Evolutionary conservation across 2,329 filamentous ascomycete species (phyloP), one percentile per base, ranked within the genome.

Genomic region (Ophiostoma angusticollis): DNA sequence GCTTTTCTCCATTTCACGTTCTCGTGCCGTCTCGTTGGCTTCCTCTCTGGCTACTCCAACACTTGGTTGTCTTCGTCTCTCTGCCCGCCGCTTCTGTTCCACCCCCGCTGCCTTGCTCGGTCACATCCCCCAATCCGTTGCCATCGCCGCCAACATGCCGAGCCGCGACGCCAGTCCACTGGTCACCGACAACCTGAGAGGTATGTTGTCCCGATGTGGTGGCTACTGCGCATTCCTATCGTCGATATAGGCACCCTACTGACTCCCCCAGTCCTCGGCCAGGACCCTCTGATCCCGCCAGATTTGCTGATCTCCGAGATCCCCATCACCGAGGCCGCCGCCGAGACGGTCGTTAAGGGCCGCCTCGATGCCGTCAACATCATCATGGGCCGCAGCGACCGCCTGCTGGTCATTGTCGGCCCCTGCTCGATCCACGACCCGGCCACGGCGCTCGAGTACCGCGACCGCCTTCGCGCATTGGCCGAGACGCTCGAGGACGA

Each of bases 361-460:
- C 75, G 81, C 50, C 72, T 69, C 51, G 73, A 78, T 53, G 73
- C 70, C 41, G 74, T 81, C 49, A 71, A 78, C 49, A 82, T 93
- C 56, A 79, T 93, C 58, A 79, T 84, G 58, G 78, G 80, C 54
- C 69, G 74, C 48, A 79, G 77, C 60, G 85, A 94, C 66, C 83
- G 87, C 45, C 81, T 98, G 24, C 75, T 98, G 46, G 91, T 96
- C 53, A 78, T 98, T 55, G 82, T 93, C 55, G 91, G 91, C 2
- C 91, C 91, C 38, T 98, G 91, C 70, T 95, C 87, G 21, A 89
- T 98, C 57, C 91, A 98, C 67, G 91, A 98, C 63, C 91, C 91
- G 8, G 76, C 70, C 35, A 78, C 78, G 12, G 91, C 91, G 29
- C 68, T 93, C 51, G 86, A 95, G 61, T 98, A 98, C 70, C 84